phyloP scores from a whole-genome alignment of 1,284 basidiomycete species.

The Ceratobasidium sp. region DNA sequence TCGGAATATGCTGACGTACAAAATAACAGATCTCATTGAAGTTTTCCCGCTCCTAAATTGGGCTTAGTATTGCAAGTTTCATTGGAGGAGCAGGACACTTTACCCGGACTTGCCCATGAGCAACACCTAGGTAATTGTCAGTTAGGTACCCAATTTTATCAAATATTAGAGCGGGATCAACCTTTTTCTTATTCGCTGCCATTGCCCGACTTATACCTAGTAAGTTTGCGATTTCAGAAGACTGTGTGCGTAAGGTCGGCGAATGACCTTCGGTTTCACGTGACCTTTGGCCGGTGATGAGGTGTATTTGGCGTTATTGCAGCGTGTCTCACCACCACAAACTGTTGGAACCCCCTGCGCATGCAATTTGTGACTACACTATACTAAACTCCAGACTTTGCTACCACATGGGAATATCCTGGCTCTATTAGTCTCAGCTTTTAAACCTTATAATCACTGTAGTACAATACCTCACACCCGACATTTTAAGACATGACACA shows the following conservation, averaged over 20 bases:
- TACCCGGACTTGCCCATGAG: conserved; percentile 88
- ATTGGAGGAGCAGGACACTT: background rate
- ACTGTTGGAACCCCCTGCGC: too few species aligned
- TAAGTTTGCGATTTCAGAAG: background rate
- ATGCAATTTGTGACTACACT: too few species aligned
- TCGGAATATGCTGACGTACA: conserved; percentile 63
- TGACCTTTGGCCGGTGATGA: background rate
- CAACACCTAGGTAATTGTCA: conserved; percentile 67
- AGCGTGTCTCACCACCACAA: too few species aligned
- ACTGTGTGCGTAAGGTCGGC: background rate
- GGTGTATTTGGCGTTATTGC: background rate
- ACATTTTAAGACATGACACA: background rate
- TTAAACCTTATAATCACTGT: too few species aligned
- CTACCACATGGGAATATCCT: too few species aligned
- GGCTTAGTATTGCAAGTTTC: background rate
- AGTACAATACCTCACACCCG: too few species aligned
- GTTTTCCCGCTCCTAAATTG: conserved; percentile 74
- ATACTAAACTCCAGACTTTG: too few species aligned
- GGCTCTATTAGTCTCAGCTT: too few species aligned
- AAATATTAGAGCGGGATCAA: background rate
- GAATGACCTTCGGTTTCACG: background rate
- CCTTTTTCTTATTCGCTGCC: conserved; percentile 42
- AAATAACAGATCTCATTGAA: conserved; percentile 98
- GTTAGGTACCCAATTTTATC: background rate
- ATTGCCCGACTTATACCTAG: background rate